phyloP scores from a whole-genome alignment of 768 basidiomycete species.

The Leccinum boreale region DNA sequence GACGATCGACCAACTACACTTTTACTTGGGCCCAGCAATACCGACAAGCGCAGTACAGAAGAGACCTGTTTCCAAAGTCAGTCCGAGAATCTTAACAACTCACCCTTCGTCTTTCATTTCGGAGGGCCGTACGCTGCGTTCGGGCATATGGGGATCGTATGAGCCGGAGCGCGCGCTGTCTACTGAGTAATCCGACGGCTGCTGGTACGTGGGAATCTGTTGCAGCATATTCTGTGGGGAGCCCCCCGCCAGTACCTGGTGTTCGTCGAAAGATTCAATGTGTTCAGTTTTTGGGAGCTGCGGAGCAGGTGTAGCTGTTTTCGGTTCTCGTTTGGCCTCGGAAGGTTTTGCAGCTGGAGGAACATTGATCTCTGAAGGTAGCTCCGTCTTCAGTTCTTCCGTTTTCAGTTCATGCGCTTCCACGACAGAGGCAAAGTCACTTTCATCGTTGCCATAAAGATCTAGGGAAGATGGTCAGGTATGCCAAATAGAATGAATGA shows the following conservation, averaged over 20 bases:
- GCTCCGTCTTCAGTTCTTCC: slow-evolving; percentile 28
- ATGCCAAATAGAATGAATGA: accelerated
- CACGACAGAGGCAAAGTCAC: slow-evolving; percentile 53
- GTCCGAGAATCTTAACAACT: slow-evolving; percentile 38
- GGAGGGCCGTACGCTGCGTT: slow-evolving; percentile 73
- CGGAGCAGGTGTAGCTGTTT: slow-evolving; percentile 6
- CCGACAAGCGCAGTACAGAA: slow-evolving; percentile 18
- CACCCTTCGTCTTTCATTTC: slow-evolving; percentile 99
- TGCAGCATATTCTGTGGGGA: slow-evolving; percentile 49
- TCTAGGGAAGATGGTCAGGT: slow-evolving; percentile 38
- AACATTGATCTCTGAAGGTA: slow-evolving; percentile 20
- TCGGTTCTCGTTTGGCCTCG: slow-evolving; percentile 20
- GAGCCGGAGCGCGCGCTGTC: slow-evolving; percentile 34
- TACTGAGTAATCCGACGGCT: slow-evolving; percentile 53
- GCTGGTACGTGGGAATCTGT: slow-evolving; percentile 78
- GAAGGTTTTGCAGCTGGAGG: slow-evolving; percentile 16
- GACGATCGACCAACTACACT: slow-evolving; percentile 43
- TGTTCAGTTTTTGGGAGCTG: slow-evolving; percentile 13
- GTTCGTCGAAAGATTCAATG: slow-evolving; percentile 17
- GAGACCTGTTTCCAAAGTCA: slow-evolving; percentile 11
- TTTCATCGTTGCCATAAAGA: slow-evolving; percentile 63
- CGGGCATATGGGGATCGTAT: slow-evolving; percentile 43
- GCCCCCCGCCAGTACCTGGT: slow-evolving; percentile 7
- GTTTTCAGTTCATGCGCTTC: slow-evolving; percentile 33
- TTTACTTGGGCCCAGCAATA: slow-evolving; percentile 27